phyloP scores from a whole-genome alignment of 176 grass and related monocot species.

The Paspalum vaginatum region DNA sequence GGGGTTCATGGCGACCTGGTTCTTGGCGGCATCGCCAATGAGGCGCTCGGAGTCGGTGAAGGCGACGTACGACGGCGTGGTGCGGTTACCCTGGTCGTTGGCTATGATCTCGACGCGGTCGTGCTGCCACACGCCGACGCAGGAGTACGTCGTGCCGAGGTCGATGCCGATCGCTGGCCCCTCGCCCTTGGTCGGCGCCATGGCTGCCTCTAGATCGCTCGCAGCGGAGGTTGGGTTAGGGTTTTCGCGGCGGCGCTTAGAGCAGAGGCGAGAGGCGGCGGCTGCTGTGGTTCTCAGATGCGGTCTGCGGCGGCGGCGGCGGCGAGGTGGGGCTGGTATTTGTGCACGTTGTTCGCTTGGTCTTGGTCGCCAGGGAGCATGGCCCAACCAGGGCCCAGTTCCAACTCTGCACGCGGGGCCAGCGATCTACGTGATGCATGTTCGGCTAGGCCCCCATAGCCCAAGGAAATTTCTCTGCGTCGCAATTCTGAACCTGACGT shows the following conservation, averaged over 20 bases:
- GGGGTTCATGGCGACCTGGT: conserved; percentile 98
- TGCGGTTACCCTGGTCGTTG: conserved; percentile 82
- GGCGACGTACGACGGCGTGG: conserved; percentile 69
- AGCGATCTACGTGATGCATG: no score
- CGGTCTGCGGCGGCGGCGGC: not conserved
- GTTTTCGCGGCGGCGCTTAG: not conserved
- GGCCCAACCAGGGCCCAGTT: conserved; percentile 30
- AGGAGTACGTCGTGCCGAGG: conserved; percentile 74
- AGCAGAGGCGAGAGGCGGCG: not conserved
- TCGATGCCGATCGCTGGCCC: conserved; percentile 70
- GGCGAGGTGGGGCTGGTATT: not conserved
- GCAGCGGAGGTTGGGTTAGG: conserved; percentile 31
- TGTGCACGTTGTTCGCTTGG: not conserved
- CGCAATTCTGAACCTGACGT: no score
- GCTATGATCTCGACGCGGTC: conserved; percentile 82
- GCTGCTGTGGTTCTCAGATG: not conserved
- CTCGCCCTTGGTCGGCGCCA: conserved; percentile 57
- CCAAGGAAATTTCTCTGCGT: no score
- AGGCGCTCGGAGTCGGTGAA: conserved; percentile 76
- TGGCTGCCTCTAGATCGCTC: conserved; percentile 11
- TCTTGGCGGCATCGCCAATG: conserved; percentile 77
- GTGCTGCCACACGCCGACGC: conserved; percentile 78
- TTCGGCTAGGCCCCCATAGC: no score
- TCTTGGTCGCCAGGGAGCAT: not conserved
- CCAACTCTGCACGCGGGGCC: no score